Percentiles rank a stretch among this genome's conserved stretches.
Evolutionary conservation across 163 green algal genomes (phyloP).

Genomic region (Picocystis sp.): DNA sequence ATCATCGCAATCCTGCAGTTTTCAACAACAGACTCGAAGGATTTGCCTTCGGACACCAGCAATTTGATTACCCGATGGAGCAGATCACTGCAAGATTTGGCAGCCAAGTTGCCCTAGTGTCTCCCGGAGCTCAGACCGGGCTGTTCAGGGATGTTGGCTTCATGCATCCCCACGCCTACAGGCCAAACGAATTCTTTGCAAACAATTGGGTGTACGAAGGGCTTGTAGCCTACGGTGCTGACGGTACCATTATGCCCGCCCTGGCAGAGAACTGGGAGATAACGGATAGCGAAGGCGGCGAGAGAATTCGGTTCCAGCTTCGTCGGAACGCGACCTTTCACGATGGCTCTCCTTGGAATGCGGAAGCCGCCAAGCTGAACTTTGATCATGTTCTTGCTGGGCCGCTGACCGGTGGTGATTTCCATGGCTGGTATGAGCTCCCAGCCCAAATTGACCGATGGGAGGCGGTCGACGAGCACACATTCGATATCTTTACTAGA

Average conservation of each 20-base stretch:
- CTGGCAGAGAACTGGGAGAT: slow-evolving; percentile 8
- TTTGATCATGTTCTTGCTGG: slow-evolving; percentile 13
- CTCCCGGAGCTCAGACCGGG: slow-evolving; percentile 6
- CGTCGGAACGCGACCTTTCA: slow-evolving; percentile 13
- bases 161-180: slow-evolving; percentile 10
- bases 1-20: slow-evolving; percentile 10
- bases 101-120: slow-evolving; percentile 1
- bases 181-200: slow-evolving; percentile 17
- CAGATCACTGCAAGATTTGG: slow-evolving; percentile 3
- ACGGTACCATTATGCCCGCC: slow-evolving; percentile 8
- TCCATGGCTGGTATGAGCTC: slow-evolving; percentile 10
- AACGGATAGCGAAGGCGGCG: slow-evolving; percentile 3
- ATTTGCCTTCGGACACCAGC: slow-evolving; percentile 8
- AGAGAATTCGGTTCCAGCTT: slow-evolving; percentile 10
- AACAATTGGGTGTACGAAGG: slow-evolving; percentile 18
- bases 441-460: slow-evolving; percentile 6
- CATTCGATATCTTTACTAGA: slow-evolving; percentile 10
- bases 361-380: slow-evolving; percentile 11
- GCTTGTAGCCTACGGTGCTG: slow-evolving; percentile 10
- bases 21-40: slow-evolving; percentile 10
- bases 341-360: slow-evolving; percentile 10
- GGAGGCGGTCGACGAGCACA: slow-evolving; percentile 7
- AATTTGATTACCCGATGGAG: slow-evolving; percentile 12
- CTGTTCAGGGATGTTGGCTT: slow-evolving; percentile 9
- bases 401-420: slow-evolving; percentile 4